Conservation (phyloP, 2,329 filamentous ascomycete species). For the Cadophora sp. region DNA sequence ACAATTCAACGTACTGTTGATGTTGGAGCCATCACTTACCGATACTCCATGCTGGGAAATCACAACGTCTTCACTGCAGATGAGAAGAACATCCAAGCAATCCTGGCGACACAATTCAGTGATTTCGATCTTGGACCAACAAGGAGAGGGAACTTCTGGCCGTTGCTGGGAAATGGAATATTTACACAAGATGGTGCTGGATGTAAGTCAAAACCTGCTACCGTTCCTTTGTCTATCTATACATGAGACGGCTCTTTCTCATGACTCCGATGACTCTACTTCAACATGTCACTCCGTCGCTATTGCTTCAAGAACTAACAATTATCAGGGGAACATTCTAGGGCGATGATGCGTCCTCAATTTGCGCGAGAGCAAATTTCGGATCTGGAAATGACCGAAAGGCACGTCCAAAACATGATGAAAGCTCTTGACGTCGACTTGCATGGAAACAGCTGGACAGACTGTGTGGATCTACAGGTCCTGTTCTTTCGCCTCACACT, state of each 20-base stretch:
- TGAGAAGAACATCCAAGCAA: constrained; percentile 59
- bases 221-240: not conserved
- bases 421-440: constrained; percentile 66
- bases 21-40: constrained; percentile 43
- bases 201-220: constrained; percentile 23
- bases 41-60: constrained; percentile 35
- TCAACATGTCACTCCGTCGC: no score
- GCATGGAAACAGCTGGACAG: constrained; percentile 55
- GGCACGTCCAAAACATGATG: constrained; percentile 65
- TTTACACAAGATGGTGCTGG: constrained; percentile 43
- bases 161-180: constrained; percentile 43
- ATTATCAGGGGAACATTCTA: constrained; percentile 38
- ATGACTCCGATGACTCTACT: not conserved
- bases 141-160: constrained; percentile 59
- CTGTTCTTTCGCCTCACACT: constrained; percentile 68
- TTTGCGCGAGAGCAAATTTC: constrained; percentile 63
- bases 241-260: no score
- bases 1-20: constrained; percentile 45
- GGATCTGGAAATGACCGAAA: constrained; percentile 74
- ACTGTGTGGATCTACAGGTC: constrained; percentile 64
- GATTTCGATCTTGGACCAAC: constrained; percentile 60
- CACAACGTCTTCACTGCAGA: constrained; percentile 38
- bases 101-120: constrained; percentile 59
- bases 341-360: constrained; percentile 59
- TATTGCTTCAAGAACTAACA: not conserved